phyloP scores from a whole-genome alignment of 2,329 filamentous ascomycete genomes.

The Magnaporthiopsis rhizophila region DNA sequence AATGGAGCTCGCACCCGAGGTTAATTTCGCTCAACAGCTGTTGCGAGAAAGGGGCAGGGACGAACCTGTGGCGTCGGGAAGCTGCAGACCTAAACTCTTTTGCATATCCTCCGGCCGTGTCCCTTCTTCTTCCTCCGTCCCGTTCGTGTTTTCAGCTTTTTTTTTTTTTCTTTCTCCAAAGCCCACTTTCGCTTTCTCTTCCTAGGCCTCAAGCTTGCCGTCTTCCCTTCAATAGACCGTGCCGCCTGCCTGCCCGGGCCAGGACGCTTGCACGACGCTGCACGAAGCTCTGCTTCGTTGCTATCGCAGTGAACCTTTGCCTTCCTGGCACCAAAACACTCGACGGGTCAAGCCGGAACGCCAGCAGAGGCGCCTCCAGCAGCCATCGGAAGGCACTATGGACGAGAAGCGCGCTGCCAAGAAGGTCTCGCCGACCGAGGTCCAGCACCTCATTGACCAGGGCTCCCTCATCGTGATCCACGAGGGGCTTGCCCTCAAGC shows the following conservation, averaged over 20 bases:
- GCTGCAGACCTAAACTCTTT: background rate
- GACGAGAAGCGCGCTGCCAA: slow-evolving; percentile 17
- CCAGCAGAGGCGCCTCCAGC: background rate
- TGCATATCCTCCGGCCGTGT: background rate
- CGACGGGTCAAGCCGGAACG: background rate
- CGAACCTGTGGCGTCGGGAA: background rate
- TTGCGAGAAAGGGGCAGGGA: background rate
- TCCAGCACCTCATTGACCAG: slow-evolving; percentile 45
- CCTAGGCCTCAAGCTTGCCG: no score
- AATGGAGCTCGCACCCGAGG: background rate
- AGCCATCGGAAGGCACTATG: background rate
- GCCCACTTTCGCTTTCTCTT: background rate
- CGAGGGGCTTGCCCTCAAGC: slow-evolving; percentile 43
- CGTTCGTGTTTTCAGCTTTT: background rate
- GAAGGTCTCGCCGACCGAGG: slow-evolving; percentile 18
- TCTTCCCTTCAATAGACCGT: background rate
- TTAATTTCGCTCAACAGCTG: background rate
- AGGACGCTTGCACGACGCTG: background rate
- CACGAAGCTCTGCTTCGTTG: background rate
- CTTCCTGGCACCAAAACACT: background rate
- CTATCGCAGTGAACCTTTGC: background rate
- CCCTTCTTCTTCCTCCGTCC: background rate
- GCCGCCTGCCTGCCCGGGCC: no score
- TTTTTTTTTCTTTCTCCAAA: background rate
- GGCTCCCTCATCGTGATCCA: slow-evolving; percentile 49